These are phyloP conservation scores for Globisporangium abappressorium DNA, from an alignment of 352 stramenopile species.

Conservation along the genomic window DNA sequence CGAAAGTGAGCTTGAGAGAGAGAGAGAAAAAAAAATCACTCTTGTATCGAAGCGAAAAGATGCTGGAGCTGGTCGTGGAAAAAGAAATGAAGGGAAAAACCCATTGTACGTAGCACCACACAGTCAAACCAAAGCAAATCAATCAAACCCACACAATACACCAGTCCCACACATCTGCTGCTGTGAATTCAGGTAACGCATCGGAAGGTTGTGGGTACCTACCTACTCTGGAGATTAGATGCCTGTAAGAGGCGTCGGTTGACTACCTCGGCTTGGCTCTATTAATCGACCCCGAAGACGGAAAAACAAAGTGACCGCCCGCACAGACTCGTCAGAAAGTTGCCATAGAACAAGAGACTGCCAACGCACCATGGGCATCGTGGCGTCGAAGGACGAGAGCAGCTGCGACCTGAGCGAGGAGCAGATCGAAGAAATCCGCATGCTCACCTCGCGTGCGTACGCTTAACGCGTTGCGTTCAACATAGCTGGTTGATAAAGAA, in stretches of 20 bases:
- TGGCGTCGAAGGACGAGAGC: constrained; percentile 9
- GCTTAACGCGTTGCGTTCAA: no score
- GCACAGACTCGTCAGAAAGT: no score
- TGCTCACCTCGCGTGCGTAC: constrained; percentile 51
- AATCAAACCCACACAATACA: not conserved
- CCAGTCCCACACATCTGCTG: not conserved
- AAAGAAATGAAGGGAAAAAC: not conserved
- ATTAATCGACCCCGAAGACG: not conserved
- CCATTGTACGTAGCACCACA: not conserved
- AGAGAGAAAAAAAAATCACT: not conserved
- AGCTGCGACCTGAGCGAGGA: constrained; percentile 49
- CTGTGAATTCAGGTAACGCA: not conserved
- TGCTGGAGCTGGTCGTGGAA: not conserved
- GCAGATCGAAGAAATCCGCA: constrained; percentile 54
- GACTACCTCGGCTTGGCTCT: not conserved
- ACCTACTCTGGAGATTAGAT: not conserved
- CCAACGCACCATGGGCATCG: constrained; percentile 14
- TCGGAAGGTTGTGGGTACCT: no score
- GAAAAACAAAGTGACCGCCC: not conserved
- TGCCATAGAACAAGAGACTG: no score
- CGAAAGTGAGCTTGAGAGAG: constrained; percentile 22
- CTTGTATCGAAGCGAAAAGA: constrained; percentile 4
- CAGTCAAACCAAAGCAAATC: not conserved
- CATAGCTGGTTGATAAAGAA: not conserved
- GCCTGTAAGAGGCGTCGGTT: not conserved